Evolutionary conservation across 805 yeast species (phyloP), one percentile per base, ranked within the genome.

Genomic region (Kodamaea restingae): DNA sequence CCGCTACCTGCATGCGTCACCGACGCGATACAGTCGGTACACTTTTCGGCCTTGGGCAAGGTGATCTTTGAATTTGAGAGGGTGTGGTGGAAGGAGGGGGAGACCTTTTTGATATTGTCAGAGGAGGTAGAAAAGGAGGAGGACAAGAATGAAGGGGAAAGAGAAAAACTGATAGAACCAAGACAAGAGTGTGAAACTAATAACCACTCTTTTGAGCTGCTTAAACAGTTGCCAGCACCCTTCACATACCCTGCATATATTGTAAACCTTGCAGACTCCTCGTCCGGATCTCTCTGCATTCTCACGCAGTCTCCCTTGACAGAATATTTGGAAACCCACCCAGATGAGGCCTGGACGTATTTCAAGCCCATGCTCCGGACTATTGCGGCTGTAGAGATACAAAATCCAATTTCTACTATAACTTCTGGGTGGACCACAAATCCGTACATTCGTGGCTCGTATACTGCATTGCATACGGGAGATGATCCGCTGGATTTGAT

Each of bases 361-460:
- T 68, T 81, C 55, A 62, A 67, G 47, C 90, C 90, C 10, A 71
- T 73, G 42, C 47, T 78, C 38, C 43, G 48, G 39, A 58, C 55
- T 51, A 46, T 57, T 40, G 57, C 42, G 42, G 44, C 43, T 42
- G 42, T 30, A 21, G 43, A 43, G 11, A 42, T 57, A 7, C 30
- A 49, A 5, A 56, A 51, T 4, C 66, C 65, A 2, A 52, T 60
- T 29, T 60, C 61, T 44, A 47, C 78, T 71, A 34, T 66, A 1
- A 58, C 63, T 21, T 75, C 91, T 0, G 65, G 78, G 18, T 91
- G 98, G 98, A 82, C 95, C 1, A 55, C 57, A 2, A 95, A 90
- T 49, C 87, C 88, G 1, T 86, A 71, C 52, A 72, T 86, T 2
- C 63, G 84, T 40, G 98, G 98, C 2, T 80, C 96, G 1, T 91